Evolutionary conservation across 805 yeast species (phyloP).

Genomic region (Lachancea nothofagi): DNA sequence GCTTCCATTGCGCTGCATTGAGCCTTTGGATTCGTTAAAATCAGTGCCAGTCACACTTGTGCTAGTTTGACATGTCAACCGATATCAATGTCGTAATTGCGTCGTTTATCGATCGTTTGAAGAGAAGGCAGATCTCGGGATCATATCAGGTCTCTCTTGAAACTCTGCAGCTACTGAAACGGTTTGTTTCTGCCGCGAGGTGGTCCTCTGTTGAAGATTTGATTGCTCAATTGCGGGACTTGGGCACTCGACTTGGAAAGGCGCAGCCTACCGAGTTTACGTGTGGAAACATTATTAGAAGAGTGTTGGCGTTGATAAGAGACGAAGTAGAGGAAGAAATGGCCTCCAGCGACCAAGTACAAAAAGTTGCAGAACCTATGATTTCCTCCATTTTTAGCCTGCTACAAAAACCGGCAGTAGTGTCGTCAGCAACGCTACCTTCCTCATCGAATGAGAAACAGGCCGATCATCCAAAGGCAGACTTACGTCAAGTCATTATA

Average conservation of each 20-base stretch:
- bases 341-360: constrained; percentile 11
- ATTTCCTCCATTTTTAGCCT: constrained; percentile 83
- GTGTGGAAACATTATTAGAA: constrained; percentile 84
- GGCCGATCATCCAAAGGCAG: constrained; percentile 37
- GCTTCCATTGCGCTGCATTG: no score
- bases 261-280: constrained; percentile 89
- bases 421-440: constrained; percentile 2
- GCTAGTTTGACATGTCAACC: constrained; percentile 8
- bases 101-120: constrained; percentile 50
- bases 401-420: constrained; percentile 45
- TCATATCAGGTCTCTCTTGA: constrained; percentile 80
- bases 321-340: constrained; percentile 68
- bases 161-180: constrained; percentile 78
- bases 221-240: constrained; percentile 60
- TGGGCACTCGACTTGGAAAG: constrained; percentile 62
- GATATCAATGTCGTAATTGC: constrained; percentile 40
- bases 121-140: constrained; percentile 78
- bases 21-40: no score
- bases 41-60: neutral
- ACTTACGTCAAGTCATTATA: constrained; percentile 76
- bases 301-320: constrained; percentile 79
- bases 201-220: constrained; percentile 78
- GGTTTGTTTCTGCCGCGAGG: constrained; percentile 83
- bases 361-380: constrained; percentile 42
- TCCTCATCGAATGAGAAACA: constrained; percentile 19